Evolutionary conservation across 495 filamentous ascomycete genomes (phyloP), one percentile per base, ranked within the genome.

Genomic region (Trichoderma reesei): DNA sequence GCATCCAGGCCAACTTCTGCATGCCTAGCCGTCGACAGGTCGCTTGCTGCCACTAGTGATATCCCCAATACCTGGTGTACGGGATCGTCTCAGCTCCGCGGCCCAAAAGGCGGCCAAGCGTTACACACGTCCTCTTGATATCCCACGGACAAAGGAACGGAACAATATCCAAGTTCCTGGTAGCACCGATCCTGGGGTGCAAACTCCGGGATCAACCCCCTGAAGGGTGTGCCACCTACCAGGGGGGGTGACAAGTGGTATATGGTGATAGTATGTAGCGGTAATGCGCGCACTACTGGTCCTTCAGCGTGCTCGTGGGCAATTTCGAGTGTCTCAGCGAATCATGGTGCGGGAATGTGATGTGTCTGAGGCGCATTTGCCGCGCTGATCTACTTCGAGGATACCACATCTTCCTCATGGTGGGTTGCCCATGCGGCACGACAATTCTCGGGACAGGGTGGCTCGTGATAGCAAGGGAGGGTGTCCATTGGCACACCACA

Each of bases 321-420:
- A 56, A 56, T 56, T 34, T 56, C 51, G 8, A 14, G 20, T 56
- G 51, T 56, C 51, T 56, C 51, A 14, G n/a, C 5, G 31, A 26
- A 56, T 18, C 10, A 26, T 56, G 51, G 51, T 56, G 51, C 13
- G 51, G 14, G 51, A 56, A 56, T 56, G 51, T 56, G 51, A 56
- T n/a, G 10, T 56, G 51, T 56, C 31, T 56, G 51, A 31, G 51
- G 51, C 51, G 51, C 51, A 56, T 56, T 4, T 56, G 51, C 51
- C 26, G 20, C 51, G 51, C 51, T 31, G 51, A 56, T 56, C 51
- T 56, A 26, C 16, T n/a, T 56, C 51, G 51, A 26, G 51, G 44
- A 48, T 44, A 51, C 9, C 20, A 34, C 3, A 56, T 34, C 9
- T 14, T 46, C 42, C 42, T 34, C 1, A 56, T 56, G 26, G 51